A percentile compares a stretch with the other conserved stretches of the same genome.
Conservation (phyloP, 768 basidiomycete species). For the Arthromyces matolae region DNA sequence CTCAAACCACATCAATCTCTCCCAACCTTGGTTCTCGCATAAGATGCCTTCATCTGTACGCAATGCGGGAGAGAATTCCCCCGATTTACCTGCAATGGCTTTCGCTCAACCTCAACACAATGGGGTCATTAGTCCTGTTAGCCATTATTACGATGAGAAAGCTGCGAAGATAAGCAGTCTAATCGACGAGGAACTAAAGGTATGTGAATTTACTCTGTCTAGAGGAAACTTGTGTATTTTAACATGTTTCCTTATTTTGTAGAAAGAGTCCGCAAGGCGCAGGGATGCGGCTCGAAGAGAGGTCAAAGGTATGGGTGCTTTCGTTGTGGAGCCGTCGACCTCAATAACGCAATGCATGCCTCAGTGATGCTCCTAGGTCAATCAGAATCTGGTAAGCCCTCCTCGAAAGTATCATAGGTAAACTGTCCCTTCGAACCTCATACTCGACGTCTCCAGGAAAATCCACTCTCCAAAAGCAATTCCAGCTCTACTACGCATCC, state of each 20-base stretch:
- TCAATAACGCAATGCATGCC: background rate
- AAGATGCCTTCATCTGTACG: constrained; percentile 9
- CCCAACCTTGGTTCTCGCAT: constrained; percentile 1
- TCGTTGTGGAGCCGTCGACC: too few relatives aligned
- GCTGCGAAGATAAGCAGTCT: constrained; percentile 44
- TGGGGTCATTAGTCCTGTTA: constrained; percentile 4
- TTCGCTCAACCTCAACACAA: constrained; percentile 11
- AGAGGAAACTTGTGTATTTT: background rate
- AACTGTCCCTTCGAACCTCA: background rate
- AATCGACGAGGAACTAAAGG: constrained; percentile 59
- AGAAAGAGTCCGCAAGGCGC: constrained; percentile 49
- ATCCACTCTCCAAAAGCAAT: constrained; percentile 82
- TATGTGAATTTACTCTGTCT: constrained; percentile 17
- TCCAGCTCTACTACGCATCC: constrained; percentile 77
- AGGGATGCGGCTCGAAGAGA: constrained; percentile 37
- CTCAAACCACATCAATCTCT: constrained; percentile 7
- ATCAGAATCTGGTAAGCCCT: constrained; percentile 60
- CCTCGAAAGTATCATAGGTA: too few relatives aligned
- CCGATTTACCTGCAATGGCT: constrained; percentile 10
- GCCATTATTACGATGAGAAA: constrained; percentile 34
- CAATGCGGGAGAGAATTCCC: constrained; percentile 3
- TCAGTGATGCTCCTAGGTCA: constrained; percentile 75
- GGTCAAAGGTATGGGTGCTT: constrained; percentile 59
- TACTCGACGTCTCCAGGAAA: constrained; percentile 44
- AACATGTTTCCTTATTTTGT: constrained; percentile 1